Percentiles rank a stretch among this genome's conserved stretches.
These are phyloP conservation scores for Crithidia bombi DNA, from an alignment of 208 protist species.

Conservation along the genomic window DNA sequence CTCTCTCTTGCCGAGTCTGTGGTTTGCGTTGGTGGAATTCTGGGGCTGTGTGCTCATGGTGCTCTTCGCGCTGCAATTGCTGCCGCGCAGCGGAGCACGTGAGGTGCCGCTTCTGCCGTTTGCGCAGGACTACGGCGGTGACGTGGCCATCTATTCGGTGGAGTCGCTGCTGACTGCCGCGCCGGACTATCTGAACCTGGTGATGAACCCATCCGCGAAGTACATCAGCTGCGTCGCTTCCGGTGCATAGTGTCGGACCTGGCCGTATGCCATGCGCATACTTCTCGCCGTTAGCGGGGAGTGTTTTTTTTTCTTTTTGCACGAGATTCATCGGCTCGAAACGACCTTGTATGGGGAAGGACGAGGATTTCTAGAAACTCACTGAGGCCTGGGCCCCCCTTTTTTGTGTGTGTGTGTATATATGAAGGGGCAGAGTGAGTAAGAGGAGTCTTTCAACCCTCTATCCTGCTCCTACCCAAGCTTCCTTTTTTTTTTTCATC, in stretches of 20 bases:
- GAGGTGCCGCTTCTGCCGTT: conserved; percentile 51
- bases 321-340: conserved; percentile 38
- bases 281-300: conserved; percentile 50
- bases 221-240: conserved; percentile 60
- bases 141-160: conserved; percentile 73
- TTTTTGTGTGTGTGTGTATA: too few species aligned
- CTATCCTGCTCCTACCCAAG: too few species aligned
- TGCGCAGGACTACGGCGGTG: conserved; percentile 64
- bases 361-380: too few species aligned
- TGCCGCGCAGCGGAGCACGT: conserved; percentile 41
- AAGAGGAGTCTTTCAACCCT: too few species aligned
- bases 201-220: conserved; percentile 67
- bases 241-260: conserved; percentile 60
- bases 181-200: conserved; percentile 67
- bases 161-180: conserved; percentile 51
- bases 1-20: conserved; percentile 33
- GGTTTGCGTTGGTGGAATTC: conserved; percentile 37
- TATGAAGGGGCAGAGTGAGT: too few species aligned
- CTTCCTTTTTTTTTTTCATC: too few species aligned
- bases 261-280: conserved; percentile 67
- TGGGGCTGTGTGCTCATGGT: conserved; percentile 49
- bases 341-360: neutral
- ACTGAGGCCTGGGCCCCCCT: neutral
- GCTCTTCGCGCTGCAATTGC: conserved; percentile 42
- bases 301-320: conserved; percentile 38